Percentiles rank a stretch among this genome's conserved stretches.
Evolutionary conservation across 352 stramenopile genomes (phyloP).

Genomic region (Pythium aquatile): DNA sequence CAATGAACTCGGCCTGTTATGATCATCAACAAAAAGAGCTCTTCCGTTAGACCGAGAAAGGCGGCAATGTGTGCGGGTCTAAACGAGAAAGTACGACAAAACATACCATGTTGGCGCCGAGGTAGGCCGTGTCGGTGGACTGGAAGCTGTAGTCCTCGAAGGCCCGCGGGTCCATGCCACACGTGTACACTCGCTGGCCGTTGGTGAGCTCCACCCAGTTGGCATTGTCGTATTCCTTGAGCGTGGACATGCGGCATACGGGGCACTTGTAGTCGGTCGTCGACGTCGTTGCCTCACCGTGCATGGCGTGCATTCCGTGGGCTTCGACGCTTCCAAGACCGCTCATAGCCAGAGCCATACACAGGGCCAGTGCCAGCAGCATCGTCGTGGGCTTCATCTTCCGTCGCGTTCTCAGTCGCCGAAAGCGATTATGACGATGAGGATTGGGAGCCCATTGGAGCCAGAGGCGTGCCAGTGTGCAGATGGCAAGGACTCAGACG

Average conservation of each 20-base stretch:
- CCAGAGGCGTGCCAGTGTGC: not conserved
- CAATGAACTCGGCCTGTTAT: conserved; percentile 50
- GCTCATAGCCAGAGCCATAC: conserved; percentile 29
- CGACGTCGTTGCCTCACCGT: conserved; percentile 10
- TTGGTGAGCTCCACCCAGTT: conserved; percentile 50
- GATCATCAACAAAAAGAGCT: conserved; percentile 6
- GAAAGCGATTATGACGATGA: not conserved
- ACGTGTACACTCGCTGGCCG: conserved; percentile 76
- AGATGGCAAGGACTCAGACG: conserved; percentile 10
- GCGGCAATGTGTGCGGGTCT: conserved; percentile 13
- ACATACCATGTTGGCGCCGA: conserved; percentile 75
- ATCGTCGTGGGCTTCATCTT: conserved; percentile 10
- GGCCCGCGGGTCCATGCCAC: conserved; percentile 68
- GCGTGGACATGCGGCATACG: conserved; percentile 32
- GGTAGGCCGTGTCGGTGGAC: conserved; percentile 68
- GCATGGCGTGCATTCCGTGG: conserved; percentile 18
- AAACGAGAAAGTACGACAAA: conserved; percentile 3
- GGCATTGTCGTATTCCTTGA: conserved; percentile 26
- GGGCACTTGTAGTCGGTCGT: conserved; percentile 29
- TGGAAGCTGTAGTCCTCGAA: conserved; percentile 42
- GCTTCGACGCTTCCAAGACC: conserved; percentile 17
- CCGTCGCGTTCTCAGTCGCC: not conserved
- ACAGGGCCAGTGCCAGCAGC: conserved; percentile 15
- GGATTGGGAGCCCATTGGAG: not conserved
- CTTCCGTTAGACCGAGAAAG: not conserved